phyloP scores from a whole-genome alignment of 331 rosid genomes.

The Malus hybrid region DNA sequence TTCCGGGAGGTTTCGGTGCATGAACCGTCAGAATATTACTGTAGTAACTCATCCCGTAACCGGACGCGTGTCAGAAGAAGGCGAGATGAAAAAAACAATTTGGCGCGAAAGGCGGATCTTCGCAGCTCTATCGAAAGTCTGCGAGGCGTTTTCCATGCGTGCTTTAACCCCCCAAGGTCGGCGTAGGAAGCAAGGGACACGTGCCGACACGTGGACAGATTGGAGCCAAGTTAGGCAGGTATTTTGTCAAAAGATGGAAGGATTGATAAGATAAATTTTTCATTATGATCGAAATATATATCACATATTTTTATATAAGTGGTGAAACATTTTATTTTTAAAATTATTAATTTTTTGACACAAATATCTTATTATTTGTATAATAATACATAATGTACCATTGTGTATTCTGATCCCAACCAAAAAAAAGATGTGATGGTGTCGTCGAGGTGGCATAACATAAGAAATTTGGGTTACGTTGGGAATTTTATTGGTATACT shows the following conservation, averaged over 20 bases:
- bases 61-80: conserved; percentile 10
- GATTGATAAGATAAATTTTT: not conserved
- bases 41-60: not conserved
- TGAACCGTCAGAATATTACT: conserved; percentile 16
- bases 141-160: conserved; percentile 41
- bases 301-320: too few relatives aligned
- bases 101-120: not conserved
- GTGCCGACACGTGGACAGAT: conserved; percentile 45
- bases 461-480: not conserved
- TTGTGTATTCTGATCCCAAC: too few relatives aligned
- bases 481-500: too few relatives aligned
- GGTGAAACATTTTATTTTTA: too few relatives aligned
- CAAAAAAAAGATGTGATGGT: not conserved
- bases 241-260: conserved; percentile 22
- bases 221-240: conserved; percentile 55
- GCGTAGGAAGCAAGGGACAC: conserved; percentile 21
- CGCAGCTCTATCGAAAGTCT: not conserved
- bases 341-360: too few relatives aligned
- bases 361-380: too few relatives aligned
- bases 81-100: not conserved
- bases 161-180: conserved; percentile 36
- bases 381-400: too few relatives aligned
- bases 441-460: conserved; percentile 33
- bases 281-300: too few relatives aligned
- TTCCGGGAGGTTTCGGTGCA: conserved; percentile 27